Evolutionary conservation across 1,139 yeast genomes (phyloP), one percentile per base, ranked within the genome.

Genomic region (Suhomyces maxii): DNA sequence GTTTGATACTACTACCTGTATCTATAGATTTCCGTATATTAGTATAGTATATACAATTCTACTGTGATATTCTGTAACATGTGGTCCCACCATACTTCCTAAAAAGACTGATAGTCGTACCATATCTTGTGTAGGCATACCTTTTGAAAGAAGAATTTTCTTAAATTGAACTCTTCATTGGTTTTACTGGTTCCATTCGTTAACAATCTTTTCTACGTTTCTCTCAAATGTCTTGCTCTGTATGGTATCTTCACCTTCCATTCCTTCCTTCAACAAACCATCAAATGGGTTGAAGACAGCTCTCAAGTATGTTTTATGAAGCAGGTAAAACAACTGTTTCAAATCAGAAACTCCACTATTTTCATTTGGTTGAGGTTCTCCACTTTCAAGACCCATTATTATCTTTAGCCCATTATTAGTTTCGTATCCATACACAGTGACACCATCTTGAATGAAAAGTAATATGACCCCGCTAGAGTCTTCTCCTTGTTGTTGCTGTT

Each of bases 371-470:
- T 36, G 39, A n/a, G 35, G 26, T 7, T 38, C 50, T 11, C 39
- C 47, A 14, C 44, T 30, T 7, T 39, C 42, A 14, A 66, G 63
- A 1, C 88, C 89, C 32, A 83, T 65, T 8, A 83, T 73, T 2
- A 83, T 73, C 60, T 82, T 82, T 41, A 83, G 62, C 7, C 87
- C 86, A 34, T 83, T 82, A 54, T 74, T 80, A 8, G 84, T 76
- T 55, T 82, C 87, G 51, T 72, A 71, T 3, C 88, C 89, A 57
- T 80, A 83, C 6, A 83, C 84, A 28, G 77, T 68, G 26, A 82
- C 72, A 6, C 79, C 84, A 52, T 83, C 88, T 51, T 83, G 85
- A 7, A 81, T 76, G 57, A 83, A 81, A 30, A 83, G 61, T 14
- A 83, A 64, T 31, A 70, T 61, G 42, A 71, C 72, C 6, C 69